Evolutionary conservation across 1,284 basidiomycete genomes (phyloP).

Genomic region (Entoloma clypeatum): DNA sequence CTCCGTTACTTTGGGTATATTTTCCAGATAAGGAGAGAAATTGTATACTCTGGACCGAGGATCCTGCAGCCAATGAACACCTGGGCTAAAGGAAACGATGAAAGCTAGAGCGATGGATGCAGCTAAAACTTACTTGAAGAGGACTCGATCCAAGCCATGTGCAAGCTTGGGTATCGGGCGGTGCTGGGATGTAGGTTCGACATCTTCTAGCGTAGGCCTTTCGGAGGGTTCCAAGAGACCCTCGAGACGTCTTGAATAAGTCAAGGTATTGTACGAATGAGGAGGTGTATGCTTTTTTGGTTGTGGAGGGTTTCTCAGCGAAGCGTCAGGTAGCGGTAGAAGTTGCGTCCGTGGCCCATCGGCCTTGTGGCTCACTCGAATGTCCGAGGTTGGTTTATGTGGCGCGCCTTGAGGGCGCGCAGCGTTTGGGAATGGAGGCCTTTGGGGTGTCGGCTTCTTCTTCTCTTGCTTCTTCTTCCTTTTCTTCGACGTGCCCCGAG

Average conservation of each 20-base stretch:
- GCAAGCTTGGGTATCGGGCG: slow-evolving; percentile 66
- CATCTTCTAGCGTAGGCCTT: slow-evolving; percentile 32
- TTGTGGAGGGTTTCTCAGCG: not conserved
- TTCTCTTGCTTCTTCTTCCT: no score
- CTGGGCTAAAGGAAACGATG: slow-evolving; percentile 53
- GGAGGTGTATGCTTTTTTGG: not conserved
- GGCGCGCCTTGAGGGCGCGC: no score
- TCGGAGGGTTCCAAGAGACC: slow-evolving; percentile 36
- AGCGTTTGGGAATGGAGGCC: no score
- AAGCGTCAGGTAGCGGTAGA: no score
- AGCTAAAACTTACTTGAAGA: slow-evolving; percentile 67
- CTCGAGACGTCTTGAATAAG: slow-evolving; percentile 34
- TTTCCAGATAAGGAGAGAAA: slow-evolving; percentile 68
- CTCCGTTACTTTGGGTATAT: slow-evolving; percentile 76
- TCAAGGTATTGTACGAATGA: slow-evolving; percentile 6
- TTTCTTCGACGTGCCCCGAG: no score
- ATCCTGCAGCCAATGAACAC: slow-evolving; percentile 90
- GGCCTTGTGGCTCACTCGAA: no score
- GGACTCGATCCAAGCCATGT: slow-evolving; percentile 77
- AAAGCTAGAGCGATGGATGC: not conserved
- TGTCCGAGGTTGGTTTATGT: no score
- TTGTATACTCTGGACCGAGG: slow-evolving; percentile 87
- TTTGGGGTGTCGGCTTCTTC: no score
- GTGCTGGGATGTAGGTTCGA: slow-evolving; percentile 44
- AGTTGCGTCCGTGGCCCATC: no score